Evolutionary conservation across 345 rosid genomes (phyloP), one percentile per base, ranked within the genome.

Genomic region (Garcia nutans): DNA sequence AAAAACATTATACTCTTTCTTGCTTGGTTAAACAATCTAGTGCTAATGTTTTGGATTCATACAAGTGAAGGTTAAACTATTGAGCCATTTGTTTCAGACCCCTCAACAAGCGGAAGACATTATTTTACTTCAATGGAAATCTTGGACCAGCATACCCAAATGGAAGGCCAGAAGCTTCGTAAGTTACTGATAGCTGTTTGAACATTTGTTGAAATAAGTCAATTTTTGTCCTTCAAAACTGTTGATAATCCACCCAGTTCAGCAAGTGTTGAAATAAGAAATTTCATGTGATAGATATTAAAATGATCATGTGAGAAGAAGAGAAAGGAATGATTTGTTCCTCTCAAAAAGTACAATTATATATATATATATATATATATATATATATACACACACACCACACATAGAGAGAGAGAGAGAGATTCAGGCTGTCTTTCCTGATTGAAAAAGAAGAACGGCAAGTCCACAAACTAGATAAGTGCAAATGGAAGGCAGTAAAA

Each of bases 101-200:
- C 56, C 78, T 83, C 70, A 96, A 92, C 81, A 76, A 81, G 84
- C 89, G 99, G 72, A 92, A 88, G 82, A 92, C 85, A 58, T 80
- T 96, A 62, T 96, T 96, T 81, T 93, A 83, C 87, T 96, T 96
- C 85, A 96, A 96, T 78, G 99, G 99, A 66, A 96, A 96, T 84
- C 93, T 96, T 16, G 99, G 99, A 81, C 93, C 94, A 59, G 98
- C 93, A 66, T 96, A 93, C 66, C 76, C 77, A 55, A 63, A 74
- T 52, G 99, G 99, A 87, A 87, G 99, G 74, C 96, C 97, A n/a
- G 96, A 96, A 86, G 85, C 81, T 77, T 78, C 88, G 99, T 93
- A 88, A 90, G 97, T 89, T 56, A 79, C 19, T 50, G 47, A 49
- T 17, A 42, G 65, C 65, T 52, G 3, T 71, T 41, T 58, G 17